Base-by-base conservation (phyloP, 176 grass and related monocot genomes). In the Urochloa ruziziensis region DNA sequence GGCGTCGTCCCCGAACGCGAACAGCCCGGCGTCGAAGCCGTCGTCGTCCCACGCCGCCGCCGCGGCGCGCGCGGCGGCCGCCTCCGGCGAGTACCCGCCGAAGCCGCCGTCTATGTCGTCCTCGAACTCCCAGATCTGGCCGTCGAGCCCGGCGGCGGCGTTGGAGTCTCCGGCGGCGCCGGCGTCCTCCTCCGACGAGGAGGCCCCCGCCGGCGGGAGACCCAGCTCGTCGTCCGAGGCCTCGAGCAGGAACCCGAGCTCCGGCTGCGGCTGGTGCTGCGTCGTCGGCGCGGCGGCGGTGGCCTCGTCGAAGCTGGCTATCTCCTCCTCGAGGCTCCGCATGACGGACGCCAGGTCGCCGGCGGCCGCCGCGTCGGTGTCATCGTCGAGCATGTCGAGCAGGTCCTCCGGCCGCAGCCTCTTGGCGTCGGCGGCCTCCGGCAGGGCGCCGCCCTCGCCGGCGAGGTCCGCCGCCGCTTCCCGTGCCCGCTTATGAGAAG, bases 211-310 rank as follows among this genome's bases (percentile, higher is more conserved):
- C 60, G 94, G 94, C 17, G 94, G 94, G 29, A 97, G 87, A 0
- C 94, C 94, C 5, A 97, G 91, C 87, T 97, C 94, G 82, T 97
- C 94, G 69, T 97, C 94, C 4, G 94, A 94, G 11, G 94, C 94
- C 79, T 94, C 91, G 8, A 97, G 79, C 11, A 94, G 84, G 75
- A 91, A 97, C 0, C 89, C 91, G 0, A 97, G 81, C 48, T 97
- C 91, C 2, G 80, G 69, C 56, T 84, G n/a, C 0, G 0, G 23
- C 23, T 21, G 68, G 44, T 84, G n/a, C 0, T 0, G 23, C 23
- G 35, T 0, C 12, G 67, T 43, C 51, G 53, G 6, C 2, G 19
- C 17, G 0, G 12, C 56, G 0, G 16, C 56, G 8, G 24, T 43
- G 1, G 75, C 86, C 36, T 77, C 89, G 36, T 76, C 73, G 46